Evolutionary conservation across 805 yeast species (phyloP).

Genomic region (Metschnikowia shivogae): DNA sequence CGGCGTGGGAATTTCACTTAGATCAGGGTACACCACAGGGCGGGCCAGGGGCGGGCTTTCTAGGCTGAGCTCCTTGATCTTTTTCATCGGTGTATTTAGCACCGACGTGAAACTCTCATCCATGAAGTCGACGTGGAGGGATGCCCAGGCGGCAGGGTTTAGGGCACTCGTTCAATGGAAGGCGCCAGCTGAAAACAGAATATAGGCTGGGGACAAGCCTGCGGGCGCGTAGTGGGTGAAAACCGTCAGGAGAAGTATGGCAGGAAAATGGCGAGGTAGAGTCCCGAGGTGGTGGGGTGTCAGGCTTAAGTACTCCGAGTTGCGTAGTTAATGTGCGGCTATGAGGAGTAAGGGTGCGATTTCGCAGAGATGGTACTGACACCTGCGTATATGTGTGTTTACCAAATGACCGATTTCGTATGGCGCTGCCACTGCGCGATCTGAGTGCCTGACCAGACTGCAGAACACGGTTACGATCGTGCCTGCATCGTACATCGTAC

Average conservation of each 20-base stretch:
- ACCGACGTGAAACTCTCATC: constrained; percentile 13
- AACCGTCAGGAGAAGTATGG: too few relatives aligned
- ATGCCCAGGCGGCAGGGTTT: neutral
- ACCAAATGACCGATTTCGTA: constrained; percentile 4
- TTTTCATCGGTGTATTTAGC: constrained; percentile 39
- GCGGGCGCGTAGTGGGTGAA: too few relatives aligned
- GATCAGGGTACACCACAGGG: constrained; percentile 15
- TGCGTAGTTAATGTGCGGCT: neutral
- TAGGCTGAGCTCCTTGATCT: constrained; percentile 29
- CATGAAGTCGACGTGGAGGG: constrained; percentile 5
- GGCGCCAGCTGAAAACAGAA: neutral
- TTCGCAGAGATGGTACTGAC: neutral
- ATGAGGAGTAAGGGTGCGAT: neutral
- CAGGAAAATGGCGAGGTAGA: too few relatives aligned
- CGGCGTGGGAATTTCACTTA: constrained; percentile 13
- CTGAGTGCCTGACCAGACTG: too few relatives aligned
- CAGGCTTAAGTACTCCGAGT: neutral
- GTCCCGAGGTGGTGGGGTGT: neutral
- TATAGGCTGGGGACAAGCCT: neutral
- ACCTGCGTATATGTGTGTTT: constrained; percentile 4
- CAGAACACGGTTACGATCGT: neutral
- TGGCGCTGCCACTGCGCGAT: constrained; percentile 2
- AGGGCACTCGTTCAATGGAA: neutral
- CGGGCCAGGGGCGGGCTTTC: constrained; percentile 26
- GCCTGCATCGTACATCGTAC: neutral